Percentiles rank a stretch among this genome's conserved stretches.
Evolutionary conservation across 768 basidiomycete genomes (phyloP).

Genomic region (Leccinum incarnatum): DNA sequence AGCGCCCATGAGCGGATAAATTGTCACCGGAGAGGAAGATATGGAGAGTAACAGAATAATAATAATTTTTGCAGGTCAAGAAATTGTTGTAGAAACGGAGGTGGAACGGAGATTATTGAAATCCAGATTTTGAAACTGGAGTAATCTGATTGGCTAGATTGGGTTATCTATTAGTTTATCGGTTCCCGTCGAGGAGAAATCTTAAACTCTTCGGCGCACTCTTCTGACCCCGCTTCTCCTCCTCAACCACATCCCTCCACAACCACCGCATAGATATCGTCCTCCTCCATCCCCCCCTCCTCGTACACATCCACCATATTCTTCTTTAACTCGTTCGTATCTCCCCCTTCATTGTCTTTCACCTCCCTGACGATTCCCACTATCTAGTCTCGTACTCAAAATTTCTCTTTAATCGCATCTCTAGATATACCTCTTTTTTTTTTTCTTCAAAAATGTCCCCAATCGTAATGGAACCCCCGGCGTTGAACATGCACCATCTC

Average conservation of each 20-base stretch:
- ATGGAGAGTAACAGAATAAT: neutral
- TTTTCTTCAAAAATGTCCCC: conserved; percentile 45
- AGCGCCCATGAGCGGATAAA: conserved; percentile 30
- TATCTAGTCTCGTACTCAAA: conserved; percentile 22
- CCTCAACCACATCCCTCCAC: conserved; percentile 15
- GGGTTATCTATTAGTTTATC: conserved; percentile 39
- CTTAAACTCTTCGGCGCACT: conserved; percentile 29
- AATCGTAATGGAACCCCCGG: conserved; percentile 55
- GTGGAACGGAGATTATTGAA: conserved; percentile 15
- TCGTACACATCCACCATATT: neutral
- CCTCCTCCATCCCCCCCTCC: neutral
- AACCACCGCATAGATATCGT: neutral
- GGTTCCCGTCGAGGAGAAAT: conserved; percentile 37
- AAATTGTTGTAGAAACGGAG: conserved; percentile 1
- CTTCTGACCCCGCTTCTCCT: conserved; percentile 29
- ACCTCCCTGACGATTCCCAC: conserved; percentile 9
- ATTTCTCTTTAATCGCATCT: conserved; percentile 32
- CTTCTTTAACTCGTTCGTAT: neutral
- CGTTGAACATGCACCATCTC: conserved; percentile 51
- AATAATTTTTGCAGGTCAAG: conserved; percentile 2
- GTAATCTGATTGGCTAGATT: conserved; percentile 38
- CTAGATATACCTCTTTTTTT: conserved; percentile 22
- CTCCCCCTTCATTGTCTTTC: neutral
- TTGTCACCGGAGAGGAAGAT: conserved; percentile 22
- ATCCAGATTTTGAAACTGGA: conserved; percentile 25